Conservation (phyloP, 768 basidiomycete genomes). For the Aureoboletus auriporus region DNA sequence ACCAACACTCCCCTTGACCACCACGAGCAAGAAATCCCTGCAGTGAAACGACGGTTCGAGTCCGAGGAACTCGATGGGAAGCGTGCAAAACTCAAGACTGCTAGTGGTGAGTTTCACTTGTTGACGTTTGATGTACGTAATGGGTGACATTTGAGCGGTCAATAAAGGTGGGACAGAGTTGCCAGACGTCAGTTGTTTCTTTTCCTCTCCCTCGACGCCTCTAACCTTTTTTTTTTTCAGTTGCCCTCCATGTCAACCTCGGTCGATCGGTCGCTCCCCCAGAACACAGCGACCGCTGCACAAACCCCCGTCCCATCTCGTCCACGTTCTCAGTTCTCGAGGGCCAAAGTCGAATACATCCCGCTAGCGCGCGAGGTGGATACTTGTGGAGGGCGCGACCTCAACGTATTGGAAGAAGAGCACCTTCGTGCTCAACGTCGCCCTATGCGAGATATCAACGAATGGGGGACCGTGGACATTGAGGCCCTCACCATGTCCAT, state of each 20-base stretch:
- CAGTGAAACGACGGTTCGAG: constrained; percentile 69
- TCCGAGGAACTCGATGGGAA: constrained; percentile 64
- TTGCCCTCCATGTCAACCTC: constrained; percentile 15
- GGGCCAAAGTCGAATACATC: constrained; percentile 85
- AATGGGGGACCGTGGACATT: constrained; percentile 87
- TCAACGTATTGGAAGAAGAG: constrained; percentile 63
- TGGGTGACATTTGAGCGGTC: constrained; percentile 20
- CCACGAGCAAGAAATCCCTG: constrained; percentile 59
- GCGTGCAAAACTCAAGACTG: constrained; percentile 64
- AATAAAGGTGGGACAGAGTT: constrained; percentile 41
- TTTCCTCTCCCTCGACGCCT: constrained; percentile 7
- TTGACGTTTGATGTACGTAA: constrained; percentile 24
- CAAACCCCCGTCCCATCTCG: constrained; percentile 32
- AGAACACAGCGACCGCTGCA: constrained; percentile 24
- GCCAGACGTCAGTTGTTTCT: constrained; percentile 42
- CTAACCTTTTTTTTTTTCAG: constrained; percentile 14
- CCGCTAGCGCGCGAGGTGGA: constrained; percentile 75
- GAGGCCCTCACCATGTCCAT: constrained; percentile 93
- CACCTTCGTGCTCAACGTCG: constrained; percentile 48
- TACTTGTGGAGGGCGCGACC: constrained; percentile 78
- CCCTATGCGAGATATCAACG: constrained; percentile 66
- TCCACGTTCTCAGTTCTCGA: constrained; percentile 48
- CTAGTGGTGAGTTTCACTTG: constrained; percentile 41
- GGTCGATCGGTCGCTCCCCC: constrained; percentile 14
- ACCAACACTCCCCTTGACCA: constrained; percentile 19